phyloP scores from a whole-genome alignment of 805 yeast genomes.

The Saturnispora diversa region DNA sequence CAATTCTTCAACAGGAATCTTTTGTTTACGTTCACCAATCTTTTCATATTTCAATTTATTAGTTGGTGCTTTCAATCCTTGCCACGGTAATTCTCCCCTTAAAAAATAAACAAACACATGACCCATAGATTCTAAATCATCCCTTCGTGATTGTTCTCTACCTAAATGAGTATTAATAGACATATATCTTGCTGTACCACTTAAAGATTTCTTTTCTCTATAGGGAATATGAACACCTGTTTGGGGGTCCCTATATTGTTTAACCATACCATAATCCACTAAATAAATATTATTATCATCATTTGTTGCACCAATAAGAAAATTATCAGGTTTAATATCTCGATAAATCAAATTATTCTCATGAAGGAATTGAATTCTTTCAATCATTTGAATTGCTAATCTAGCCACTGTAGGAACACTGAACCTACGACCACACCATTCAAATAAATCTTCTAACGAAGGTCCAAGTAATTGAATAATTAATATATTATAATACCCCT shows the following conservation, averaged over 20 bases:
- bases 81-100: slow-evolving; percentile 82
- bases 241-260: slow-evolving; percentile 72
- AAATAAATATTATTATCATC: slow-evolving; percentile 52
- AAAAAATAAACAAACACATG: slow-evolving; percentile 75
- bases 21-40: slow-evolving; percentile 72
- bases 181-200: slow-evolving; percentile 85
- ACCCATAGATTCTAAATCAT: slow-evolving; percentile 73
- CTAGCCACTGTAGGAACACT: slow-evolving; percentile 65
- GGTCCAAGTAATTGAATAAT: slow-evolving; percentile 79
- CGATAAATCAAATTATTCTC: slow-evolving; percentile 70
- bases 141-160: slow-evolving; percentile 75
- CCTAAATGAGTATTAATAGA: slow-evolving; percentile 84
- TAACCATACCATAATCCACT: slow-evolving; percentile 85
- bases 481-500: slow-evolving; percentile 70
- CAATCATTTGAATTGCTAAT: slow-evolving; percentile 71
- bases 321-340: slow-evolving; percentile 80
- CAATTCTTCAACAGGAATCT: slow-evolving; percentile 54
- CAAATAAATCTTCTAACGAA: slow-evolving; percentile 73
- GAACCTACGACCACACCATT: slow-evolving; percentile 79
- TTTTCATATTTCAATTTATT: slow-evolving; percentile 76
- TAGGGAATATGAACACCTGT: slow-evolving; percentile 78
- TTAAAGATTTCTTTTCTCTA: slow-evolving; percentile 68
- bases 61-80: slow-evolving; percentile 83
- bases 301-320: slow-evolving; percentile 58
- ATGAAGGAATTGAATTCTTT: slow-evolving; percentile 63